Evolutionary conservation across 495 filamentous ascomycete species (phyloP), one percentile per base, ranked within the genome.

Genomic region (Penicillium flavigenum): DNA sequence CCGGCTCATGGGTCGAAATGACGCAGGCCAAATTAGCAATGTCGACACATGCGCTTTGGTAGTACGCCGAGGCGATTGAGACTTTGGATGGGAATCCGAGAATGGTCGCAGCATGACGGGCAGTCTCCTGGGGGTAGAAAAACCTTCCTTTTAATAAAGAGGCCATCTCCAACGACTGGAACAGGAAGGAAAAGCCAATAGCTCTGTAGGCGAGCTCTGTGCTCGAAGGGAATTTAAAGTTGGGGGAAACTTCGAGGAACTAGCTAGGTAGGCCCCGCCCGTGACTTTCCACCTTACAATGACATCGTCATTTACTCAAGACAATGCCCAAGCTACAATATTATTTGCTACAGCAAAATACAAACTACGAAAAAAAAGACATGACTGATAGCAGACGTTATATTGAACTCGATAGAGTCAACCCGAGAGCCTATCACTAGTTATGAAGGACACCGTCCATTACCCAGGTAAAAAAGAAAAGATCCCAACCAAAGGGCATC

Each of bases 61-160:
- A 61, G 27, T 63, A 61, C 14, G 52, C 55, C 7, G 50, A 11
- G 5, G 60, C 51, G 24, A 65, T 58, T 24, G 65, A 59, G 10
- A 36, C 26, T 44, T 42, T 51, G 14, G 65, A 68, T 14, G 65
- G 65, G 20, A 68, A 65, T 24, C 63, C 62, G n/a, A 68, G 58
- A 31, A 65, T 68, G 3, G 63, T 68, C 5, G 65, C 63, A 14
- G 55, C 49, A 45, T 68, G 62, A 20, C 48, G 63, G 3, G 55
- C 45, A 3, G 54, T 63, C 20, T 63, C 62, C 0, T 51, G 47
- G 0, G 65, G 65, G 6, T 56, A 57, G 24, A 43, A 7, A 39
- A 57, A 61, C 34, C 34, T 53, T 3, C 19, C 20, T 43, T 53
- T 39, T 9, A 29, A 20, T 11, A 45, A 47, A 24, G 10, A 57